Base-by-base conservation (phyloP, 1,284 basidiomycete genomes). In the Cryptococcus maquisensis region DNA sequence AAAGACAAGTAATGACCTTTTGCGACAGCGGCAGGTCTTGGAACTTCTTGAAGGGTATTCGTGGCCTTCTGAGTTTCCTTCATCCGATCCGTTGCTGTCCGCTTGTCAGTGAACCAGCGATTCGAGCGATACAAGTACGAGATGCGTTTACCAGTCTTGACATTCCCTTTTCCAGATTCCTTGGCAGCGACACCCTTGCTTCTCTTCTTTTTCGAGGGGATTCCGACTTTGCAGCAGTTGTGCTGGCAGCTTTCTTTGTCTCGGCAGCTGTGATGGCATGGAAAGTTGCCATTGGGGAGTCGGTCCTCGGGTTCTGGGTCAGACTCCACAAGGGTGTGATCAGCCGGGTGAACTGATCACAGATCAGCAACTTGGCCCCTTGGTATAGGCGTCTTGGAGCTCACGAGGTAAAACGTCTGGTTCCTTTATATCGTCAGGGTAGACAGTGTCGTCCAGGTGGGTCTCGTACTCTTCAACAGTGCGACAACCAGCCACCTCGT, bases 401-500 rank as follows among this genome's bases (percentile, higher is more conserved):
- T 26, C 38, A 41, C 39, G 48, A 47, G n/a, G 13, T 28, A 24
- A 13, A 15, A 13, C 45, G 16, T 45, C 36, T 12, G 43, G 20
- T 7, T 50, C 40, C 20, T 52, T 38, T 20, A 41, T 37, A 26
- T 21, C 47, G 23, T 15, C 26, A 3, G 65, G 64, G 40, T 67
- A 70, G 21, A 52, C 40, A 2, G 51, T 40, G 6, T 44, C 45
- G 8, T 50, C 52, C 5, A 69, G 43, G 10, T 50, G 38, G 0
- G 68, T 66, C 13, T 59, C 44, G 49, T 60, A 67, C 43, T 69
- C 63, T 9, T 60, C 60, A 3, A 55, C 58, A 1, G 38, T 51
- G 3, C 52, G 32, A 36, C 69, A 64, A 8, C 72, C 72, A 1
- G 71, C 61, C 4, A 66, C 52, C 49, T 72, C 69, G 26, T 74